A percentile compares a stretch with the other conserved stretches of the same genome.
Conservation (phyloP, 345 rosid species). For the Ceriops tagal region DNA sequence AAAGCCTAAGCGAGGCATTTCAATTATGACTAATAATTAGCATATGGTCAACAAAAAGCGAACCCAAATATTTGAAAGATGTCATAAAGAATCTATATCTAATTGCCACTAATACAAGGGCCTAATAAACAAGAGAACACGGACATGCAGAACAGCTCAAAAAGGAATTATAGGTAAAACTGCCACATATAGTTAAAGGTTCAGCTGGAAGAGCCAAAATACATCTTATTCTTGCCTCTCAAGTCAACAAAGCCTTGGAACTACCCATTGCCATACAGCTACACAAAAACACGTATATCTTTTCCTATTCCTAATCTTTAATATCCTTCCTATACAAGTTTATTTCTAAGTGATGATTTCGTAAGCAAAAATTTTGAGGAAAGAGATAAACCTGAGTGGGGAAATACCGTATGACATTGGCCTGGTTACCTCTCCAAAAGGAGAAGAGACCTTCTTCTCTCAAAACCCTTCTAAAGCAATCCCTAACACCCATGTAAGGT, state of each 20-base stretch:
- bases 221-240: too few relatives aligned
- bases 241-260: too few relatives aligned
- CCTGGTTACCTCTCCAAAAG: slow-evolving; percentile 97
- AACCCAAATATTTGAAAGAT: not conserved
- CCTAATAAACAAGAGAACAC: not conserved
- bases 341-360: too few relatives aligned
- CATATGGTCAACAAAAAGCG: not conserved
- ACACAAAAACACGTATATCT: too few relatives aligned
- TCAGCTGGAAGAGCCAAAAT: not conserved
- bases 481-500: slow-evolving; percentile 59
- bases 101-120: not conserved
- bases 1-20: not conserved
- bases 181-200: not conserved
- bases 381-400: slow-evolving; percentile 70
- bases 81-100: not conserved
- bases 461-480: slow-evolving; percentile 71
- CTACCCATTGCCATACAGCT: too few relatives aligned
- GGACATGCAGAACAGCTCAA: not conserved
- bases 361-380: not conserved
- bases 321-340: too few relatives aligned
- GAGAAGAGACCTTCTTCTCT: slow-evolving; percentile 79
- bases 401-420: slow-evolving; percentile 80
- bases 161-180: not conserved
- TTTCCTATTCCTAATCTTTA: too few relatives aligned
- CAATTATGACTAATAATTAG: not conserved